Conservation (phyloP, 2,329 filamentous ascomycete species). For the Mycosphaerella sp. region DNA sequence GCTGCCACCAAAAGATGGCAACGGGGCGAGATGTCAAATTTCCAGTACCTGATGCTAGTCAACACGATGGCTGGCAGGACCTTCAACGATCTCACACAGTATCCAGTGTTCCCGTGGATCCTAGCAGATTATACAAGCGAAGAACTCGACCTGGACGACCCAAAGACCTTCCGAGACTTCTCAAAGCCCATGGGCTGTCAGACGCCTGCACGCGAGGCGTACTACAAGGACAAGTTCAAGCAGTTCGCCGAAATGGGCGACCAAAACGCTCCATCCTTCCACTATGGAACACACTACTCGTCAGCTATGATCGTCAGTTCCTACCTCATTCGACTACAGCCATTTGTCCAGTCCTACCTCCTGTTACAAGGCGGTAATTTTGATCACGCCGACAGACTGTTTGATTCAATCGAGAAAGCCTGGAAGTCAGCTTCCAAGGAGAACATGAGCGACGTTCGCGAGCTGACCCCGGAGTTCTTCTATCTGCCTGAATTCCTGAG, state of each 20-base stretch:
- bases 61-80: conserved; percentile 96
- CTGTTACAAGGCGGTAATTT: conserved; percentile 92
- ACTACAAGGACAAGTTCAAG: conserved; percentile 77
- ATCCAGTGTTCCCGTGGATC: conserved; percentile 97
- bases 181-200: conserved; percentile 97
- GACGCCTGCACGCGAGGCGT: conserved; percentile 64
- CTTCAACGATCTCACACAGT: conserved; percentile 97
- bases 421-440: conserved; percentile 86
- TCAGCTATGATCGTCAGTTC: conserved; percentile 98
- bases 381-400: conserved; percentile 90
- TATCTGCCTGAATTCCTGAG: conserved; percentile 89
- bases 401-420: conserved; percentile 84
- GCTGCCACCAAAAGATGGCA: conserved; percentile 86
- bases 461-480: conserved; percentile 95
- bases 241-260: conserved; percentile 89
- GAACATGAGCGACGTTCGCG: conserved; percentile 90
- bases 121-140: conserved; percentile 93
- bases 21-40: conserved; percentile 93
- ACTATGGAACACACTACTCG: conserved; percentile 98
- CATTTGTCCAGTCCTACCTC: conserved; percentile 93
- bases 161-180: conserved; percentile 79
- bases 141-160: conserved; percentile 79
- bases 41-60: conserved; percentile 96
- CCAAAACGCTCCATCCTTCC: conserved; percentile 67
- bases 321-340: conserved; percentile 88